Evolutionary conservation across 2,329 filamentous ascomycete species (phyloP), one percentile per base, ranked within the genome.

Genomic region (Blumeria hordei): DNA sequence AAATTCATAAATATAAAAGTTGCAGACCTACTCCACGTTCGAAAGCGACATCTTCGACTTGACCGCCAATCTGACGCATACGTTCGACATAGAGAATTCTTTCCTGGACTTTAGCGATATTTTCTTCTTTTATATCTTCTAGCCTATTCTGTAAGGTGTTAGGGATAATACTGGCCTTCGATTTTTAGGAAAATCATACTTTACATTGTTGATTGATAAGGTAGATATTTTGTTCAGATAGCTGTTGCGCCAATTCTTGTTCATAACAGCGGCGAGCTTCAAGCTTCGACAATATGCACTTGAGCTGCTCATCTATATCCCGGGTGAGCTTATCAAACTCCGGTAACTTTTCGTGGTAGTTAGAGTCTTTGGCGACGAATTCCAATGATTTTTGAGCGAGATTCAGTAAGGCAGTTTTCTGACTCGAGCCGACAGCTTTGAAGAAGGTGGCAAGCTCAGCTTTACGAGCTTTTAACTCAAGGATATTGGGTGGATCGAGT

Each of bases 341-440:
- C 0, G 63, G 62, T 33, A 63, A 54, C 34, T 56, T 58, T 54
- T 64, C 59, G 54, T 65, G 60, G 56, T 61, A 61, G 8, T 59
- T 57, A 3, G 60, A 57, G 55, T 65, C 58, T 1, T 58, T 57
- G 9, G 55, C 58, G 39, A 62, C 36, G 8, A 54, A 54, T 16
- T 61, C 57, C 14, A 65, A 53, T 2, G 62, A 62, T 53, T 63
- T 64, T n/a, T 65, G 60, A 12, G 59, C 57, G 7, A 66, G 41
- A n/a, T 54, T 54, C 16, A 59, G 55, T 49, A 65, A 45, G 11
- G 63, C 63, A 10, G 47, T 36, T 49, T 59, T 58, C 53, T 65
- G 63, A 21, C 60, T 28, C 11, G 57, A 50, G 35, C 59, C 59
- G 21, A 65, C 57, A 44, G 59, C 53, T 53, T 61, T 63, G 57